Base-by-base conservation (phyloP, 2,329 filamentous ascomycete genomes). In the Scytalidium lignicola region DNA sequence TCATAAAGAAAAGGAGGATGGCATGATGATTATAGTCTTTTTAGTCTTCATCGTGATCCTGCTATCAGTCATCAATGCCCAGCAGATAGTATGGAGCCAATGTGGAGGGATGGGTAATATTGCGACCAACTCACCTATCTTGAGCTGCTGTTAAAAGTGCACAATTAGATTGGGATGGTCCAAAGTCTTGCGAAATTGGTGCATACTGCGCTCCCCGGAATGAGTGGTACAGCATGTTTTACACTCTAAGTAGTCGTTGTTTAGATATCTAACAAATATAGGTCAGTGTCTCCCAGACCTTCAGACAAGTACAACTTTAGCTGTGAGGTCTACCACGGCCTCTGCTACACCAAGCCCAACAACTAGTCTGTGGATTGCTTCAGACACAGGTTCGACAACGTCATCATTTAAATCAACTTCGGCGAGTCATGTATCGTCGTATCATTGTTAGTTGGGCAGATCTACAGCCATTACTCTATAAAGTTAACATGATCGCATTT, bases 381-480 rank as follows among this genome's bases (percentile, higher is more conserved):
- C 32, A 13, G 15, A 37, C 5, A 37, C 32, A 37, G 8, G 7
- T 13, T 17, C 15, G 5, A 37, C 4, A n/a, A 17, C n/a, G 7
- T n/a, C 32, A 5, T 17, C 32, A 9, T 7, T 5, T 13, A 13
- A 5, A 37, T 15, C 10, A 13, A 5, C 32, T 37, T 17, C n/a
- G 12, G 32, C 32, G 15, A 37, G 32, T 37, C 32, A n/a, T 37
- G 15, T 13, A 37, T 8, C 50, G 65, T 73, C 50, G 71, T 73
- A 51, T 70, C 65, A 7, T 73, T 73, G 68, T 71, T 54, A 55
- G 62, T 26, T 2, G 6, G 15, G 21, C 18, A 21, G 17, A 18
- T 41, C n/a, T 32, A 21, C 20, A n/a, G 43, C 1, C 37, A 2
- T 1, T 2, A 17, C 8, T 37, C 6, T 37, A 17, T 37, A 37